Conservation (phyloP, 2,329 filamentous ascomycete genomes). For the Coleophoma crateriformis region DNA sequence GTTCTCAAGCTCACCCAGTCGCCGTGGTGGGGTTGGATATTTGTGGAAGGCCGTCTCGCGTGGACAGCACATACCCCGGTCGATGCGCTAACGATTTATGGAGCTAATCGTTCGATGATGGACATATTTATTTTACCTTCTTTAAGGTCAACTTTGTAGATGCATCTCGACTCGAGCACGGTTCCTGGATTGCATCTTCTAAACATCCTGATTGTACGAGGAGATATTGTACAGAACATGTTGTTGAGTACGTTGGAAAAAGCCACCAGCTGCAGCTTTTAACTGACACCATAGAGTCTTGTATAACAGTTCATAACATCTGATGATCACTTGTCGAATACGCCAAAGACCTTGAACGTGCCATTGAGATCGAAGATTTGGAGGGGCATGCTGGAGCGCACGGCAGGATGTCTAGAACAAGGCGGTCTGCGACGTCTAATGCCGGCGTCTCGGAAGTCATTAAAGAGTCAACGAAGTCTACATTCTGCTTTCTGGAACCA, state of each 20-base stretch:
- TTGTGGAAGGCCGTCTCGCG: background rate
- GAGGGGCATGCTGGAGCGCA: slow-evolving; percentile 52
- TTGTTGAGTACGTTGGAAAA: background rate
- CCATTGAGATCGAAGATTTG: slow-evolving; percentile 2
- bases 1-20: background rate
- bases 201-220: background rate
- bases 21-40: slow-evolving; percentile 4
- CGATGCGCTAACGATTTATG: background rate
- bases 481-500: slow-evolving; percentile 52
- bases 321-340: too few species aligned
- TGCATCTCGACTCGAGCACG: too few species aligned
- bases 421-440: slow-evolving; percentile 46
- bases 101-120: background rate
- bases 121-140: too few species aligned
- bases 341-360: background rate
- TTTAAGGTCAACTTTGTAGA: too few species aligned
- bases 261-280: too few species aligned
- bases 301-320: too few species aligned
- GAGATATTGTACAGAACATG: background rate
- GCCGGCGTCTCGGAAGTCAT: slow-evolving; percentile 25
- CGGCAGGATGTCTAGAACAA: slow-evolving; percentile 49
- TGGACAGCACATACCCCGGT: background rate
- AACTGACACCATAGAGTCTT: too few species aligned
- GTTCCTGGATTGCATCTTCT: too few species aligned
- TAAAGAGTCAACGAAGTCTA: slow-evolving; percentile 38